phyloP scores from a whole-genome alignment of 352 stramenopile genomes.

The Thraustotheca clavata region DNA sequence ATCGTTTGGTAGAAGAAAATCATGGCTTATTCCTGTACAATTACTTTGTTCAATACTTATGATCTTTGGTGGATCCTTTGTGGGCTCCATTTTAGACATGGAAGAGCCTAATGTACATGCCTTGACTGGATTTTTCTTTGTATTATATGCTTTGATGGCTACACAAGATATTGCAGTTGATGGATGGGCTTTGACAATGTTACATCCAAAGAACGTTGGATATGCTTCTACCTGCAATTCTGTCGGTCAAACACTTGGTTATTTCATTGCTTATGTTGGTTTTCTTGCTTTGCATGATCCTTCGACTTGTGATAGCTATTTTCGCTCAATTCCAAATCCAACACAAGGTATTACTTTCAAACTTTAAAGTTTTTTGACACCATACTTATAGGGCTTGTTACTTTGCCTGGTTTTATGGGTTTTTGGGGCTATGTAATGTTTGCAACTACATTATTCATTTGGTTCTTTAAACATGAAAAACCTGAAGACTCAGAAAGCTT shows the following conservation, averaged over 20 bases:
- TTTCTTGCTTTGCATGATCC: constrained; percentile 97
- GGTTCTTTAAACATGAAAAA: constrained; percentile 88
- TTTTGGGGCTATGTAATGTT: constrained; percentile 94
- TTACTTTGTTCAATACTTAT: constrained; percentile 94
- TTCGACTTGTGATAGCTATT: constrained; percentile 84
- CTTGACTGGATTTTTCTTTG: constrained; percentile 95
- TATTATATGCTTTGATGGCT: constrained; percentile 98
- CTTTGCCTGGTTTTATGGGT: constrained; percentile 84
- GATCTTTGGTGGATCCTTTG: constrained; percentile 73
- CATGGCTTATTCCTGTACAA: constrained; percentile 97
- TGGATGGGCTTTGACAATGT: constrained; percentile 99
- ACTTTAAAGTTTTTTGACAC: background rate
- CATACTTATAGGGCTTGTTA: constrained; percentile 55
- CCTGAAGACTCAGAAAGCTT: constrained; percentile 50
- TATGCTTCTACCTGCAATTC: constrained; percentile 95
- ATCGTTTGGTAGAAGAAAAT: constrained; percentile 90
- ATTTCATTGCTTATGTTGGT: constrained; percentile 97
- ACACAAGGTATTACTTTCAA: constrained; percentile 24
- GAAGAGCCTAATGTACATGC: constrained; percentile 87
- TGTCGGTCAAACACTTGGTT: constrained; percentile 95
- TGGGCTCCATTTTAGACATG: constrained; percentile 82
- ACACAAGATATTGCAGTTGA: constrained; percentile 99
- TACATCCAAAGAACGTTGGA: constrained; percentile 94
- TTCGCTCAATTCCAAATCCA: constrained; percentile 50
- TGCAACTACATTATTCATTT: constrained; percentile 86